Evolutionary conservation across 495 filamentous ascomycete genomes (phyloP).

Genomic region (Rostrohypoxylon terebratum): DNA sequence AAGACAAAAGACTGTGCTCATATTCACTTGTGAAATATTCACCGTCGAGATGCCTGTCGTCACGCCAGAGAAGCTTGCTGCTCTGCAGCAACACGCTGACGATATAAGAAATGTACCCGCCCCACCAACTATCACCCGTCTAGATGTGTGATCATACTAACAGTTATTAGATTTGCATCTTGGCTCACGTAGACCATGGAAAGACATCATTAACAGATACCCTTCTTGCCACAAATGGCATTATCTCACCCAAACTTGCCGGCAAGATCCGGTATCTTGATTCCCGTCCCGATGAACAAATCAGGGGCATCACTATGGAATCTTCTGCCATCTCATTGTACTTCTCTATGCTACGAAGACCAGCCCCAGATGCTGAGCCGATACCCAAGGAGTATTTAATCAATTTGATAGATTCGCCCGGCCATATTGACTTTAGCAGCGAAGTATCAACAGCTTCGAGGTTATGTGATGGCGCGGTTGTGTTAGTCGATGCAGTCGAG

Average conservation of each 20-base stretch:
- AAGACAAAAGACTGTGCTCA: neutral
- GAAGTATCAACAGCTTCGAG: conserved; percentile 97
- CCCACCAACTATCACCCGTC: conserved; percentile 53
- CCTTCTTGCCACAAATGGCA: conserved; percentile 98
- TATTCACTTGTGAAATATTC: neutral
- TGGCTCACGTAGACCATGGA: conserved; percentile 98
- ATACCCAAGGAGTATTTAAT: conserved; percentile 89
- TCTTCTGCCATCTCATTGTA: conserved; percentile 97
- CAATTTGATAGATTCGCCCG: conserved; percentile 97
- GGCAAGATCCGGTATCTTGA: conserved; percentile 99
- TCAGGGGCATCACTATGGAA: conserved; percentile 98
- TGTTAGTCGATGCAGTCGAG: conserved; percentile 98
- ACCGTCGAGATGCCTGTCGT: conserved; percentile 83
- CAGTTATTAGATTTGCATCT: conserved; percentile 86
- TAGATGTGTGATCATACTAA: conserved; percentile 45
- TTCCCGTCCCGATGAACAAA: conserved; percentile 95
- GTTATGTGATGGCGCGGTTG: conserved; percentile 92
- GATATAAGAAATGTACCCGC: conserved; percentile 86
- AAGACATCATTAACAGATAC: conserved; percentile 98
- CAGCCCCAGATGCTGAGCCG: conserved; percentile 74
- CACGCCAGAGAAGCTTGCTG: conserved; percentile 84
- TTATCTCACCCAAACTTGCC: conserved; percentile 96
- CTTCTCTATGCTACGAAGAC: conserved; percentile 85
- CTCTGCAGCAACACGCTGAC: conserved; percentile 83
- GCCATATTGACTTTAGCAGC: conserved; percentile 98